Percentiles rank a stretch among this genome's conserved stretches.
These are phyloP conservation scores for Aspergillus versicolor DNA, from an alignment of 2,329 filamentous ascomycete genomes.

Conservation along the genomic window DNA sequence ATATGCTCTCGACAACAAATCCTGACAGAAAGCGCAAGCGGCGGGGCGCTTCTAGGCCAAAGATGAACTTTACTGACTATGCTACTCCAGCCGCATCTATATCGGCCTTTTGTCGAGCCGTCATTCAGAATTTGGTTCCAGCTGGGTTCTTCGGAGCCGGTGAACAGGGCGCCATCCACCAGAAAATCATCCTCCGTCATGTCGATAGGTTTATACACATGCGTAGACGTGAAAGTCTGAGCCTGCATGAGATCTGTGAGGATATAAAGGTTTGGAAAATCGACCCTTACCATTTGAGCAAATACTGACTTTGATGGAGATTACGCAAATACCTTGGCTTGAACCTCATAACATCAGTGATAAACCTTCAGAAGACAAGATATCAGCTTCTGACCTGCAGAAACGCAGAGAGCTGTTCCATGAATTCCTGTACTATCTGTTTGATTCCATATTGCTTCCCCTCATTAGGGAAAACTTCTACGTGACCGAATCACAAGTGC, in stretches of 20 bases:
- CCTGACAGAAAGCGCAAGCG: slow-evolving; percentile 6
- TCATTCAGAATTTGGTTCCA: slow-evolving; percentile 71
- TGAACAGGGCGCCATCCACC: slow-evolving; percentile 58
- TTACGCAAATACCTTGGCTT: slow-evolving; percentile 72
- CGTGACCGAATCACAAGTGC: slow-evolving; percentile 81
- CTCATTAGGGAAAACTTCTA: slow-evolving; percentile 87
- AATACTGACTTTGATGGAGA: slow-evolving; percentile 45
- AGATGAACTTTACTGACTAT: slow-evolving; percentile 58
- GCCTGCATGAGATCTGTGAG: slow-evolving; percentile 74
- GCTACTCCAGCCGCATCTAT: slow-evolving; percentile 68
- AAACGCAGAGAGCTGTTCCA: slow-evolving; percentile 78
- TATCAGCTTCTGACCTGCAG: slow-evolving; percentile 67
- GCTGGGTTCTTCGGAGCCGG: slow-evolving; percentile 69
- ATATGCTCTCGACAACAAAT: not conserved
- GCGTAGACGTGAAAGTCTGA: slow-evolving; percentile 77
- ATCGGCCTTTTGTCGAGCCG: slow-evolving; percentile 82
- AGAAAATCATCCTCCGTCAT: slow-evolving; percentile 59
- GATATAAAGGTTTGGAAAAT: slow-evolving; percentile 63
- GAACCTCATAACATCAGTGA: slow-evolving; percentile 45
- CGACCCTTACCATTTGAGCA: not conserved
- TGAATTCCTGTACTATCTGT: slow-evolving; percentile 88
- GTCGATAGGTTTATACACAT: slow-evolving; percentile 77
- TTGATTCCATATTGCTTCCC: slow-evolving; percentile 88
- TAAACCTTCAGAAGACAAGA: slow-evolving; percentile 45
- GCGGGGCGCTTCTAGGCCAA: slow-evolving; percentile 15